Conservation (phyloP, 768 basidiomycete genomes). For the Phanerochaete carnosa region DNA sequence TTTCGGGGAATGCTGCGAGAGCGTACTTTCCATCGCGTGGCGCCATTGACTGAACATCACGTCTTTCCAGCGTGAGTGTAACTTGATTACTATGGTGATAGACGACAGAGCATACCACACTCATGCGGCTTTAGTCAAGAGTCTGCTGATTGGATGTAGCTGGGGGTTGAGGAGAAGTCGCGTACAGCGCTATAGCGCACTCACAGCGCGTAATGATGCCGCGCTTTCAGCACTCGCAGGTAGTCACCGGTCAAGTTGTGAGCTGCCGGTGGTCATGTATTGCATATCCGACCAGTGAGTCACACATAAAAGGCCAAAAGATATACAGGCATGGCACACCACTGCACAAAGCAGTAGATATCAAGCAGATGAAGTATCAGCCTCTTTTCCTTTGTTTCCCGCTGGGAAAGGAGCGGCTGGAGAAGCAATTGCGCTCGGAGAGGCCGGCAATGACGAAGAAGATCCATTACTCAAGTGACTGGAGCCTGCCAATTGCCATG, state of each 20-base stretch:
- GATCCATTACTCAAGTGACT: not conserved
- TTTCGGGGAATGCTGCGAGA: slow-evolving; percentile 34
- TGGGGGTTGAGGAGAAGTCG: not conserved
- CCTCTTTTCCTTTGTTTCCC: slow-evolving; percentile 58
- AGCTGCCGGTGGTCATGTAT: not conserved
- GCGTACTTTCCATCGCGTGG: slow-evolving; percentile 72
- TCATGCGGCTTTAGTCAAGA: not conserved
- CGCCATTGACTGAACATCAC: slow-evolving; percentile 74
- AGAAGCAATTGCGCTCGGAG: slow-evolving; percentile 11
- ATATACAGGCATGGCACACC: not conserved
- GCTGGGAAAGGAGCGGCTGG: slow-evolving; percentile 24
- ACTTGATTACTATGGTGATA: not conserved
- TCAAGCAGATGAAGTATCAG: slow-evolving; percentile 24
- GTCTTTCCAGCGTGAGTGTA: not conserved
- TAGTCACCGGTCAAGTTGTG: too few species aligned
- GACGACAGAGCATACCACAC: not conserved
- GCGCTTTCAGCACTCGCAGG: not conserved
- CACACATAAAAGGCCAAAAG: not conserved
- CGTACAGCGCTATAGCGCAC: not conserved
- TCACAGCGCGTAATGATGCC: not conserved
- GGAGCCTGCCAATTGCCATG: slow-evolving; percentile 78
- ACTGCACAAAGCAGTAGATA: not conserved
- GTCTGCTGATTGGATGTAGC: too few species aligned
- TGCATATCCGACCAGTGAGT: not conserved
- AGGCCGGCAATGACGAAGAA: slow-evolving; percentile 5